Base-by-base conservation (phyloP, 345 rosid species). In the Syzygium jambos region DNA sequence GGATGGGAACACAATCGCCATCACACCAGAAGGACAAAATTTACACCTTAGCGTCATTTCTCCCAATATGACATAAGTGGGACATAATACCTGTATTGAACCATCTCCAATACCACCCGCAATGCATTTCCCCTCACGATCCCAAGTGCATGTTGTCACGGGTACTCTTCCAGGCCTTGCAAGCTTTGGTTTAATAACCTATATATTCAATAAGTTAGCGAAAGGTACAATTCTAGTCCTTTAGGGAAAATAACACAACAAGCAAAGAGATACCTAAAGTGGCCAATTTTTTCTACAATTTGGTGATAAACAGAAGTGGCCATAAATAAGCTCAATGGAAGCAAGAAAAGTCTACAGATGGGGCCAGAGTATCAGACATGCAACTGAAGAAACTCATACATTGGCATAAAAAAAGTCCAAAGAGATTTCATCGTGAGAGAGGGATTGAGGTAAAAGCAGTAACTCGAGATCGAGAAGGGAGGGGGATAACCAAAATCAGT, bases 101-200 rank as follows among this genome's bases (percentile, higher is more conserved):
- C 98, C 99, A 93, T 95, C 99, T 25, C 99, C 99, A 59, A 95
- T 89, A 57, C 95, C 99, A 89, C 98, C 99, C 5, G 96, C 96
- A 49, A 98, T 94, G 89, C 94, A 91, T 88, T 98, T 96, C 86
- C 99, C 99, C n/a, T 96, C 98, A 88, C 89, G 91, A 89, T 95
- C 97, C 99, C 99, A 98, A 87, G 97, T 92, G 93, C 99, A 96
- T 41, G 99, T 93, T 52, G 98, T 95, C 89, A 98, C 98, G 5
- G 97, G 96, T 92, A 95, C 92, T 89, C 99, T 95, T 89, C 99
- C 99, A 52, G 99, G 99, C 92, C 96, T 93, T 85, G 99, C 94
- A 93, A 95, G 99, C 92, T 95, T 98, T 34, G 99, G 99, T 92
- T 98, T 98, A 87, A 98, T 94, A 86, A 98, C 99, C 99, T 98